Evolutionary conservation across 768 basidiomycete species (phyloP).

Genomic region (Coprinopsis marcescibilis): DNA sequence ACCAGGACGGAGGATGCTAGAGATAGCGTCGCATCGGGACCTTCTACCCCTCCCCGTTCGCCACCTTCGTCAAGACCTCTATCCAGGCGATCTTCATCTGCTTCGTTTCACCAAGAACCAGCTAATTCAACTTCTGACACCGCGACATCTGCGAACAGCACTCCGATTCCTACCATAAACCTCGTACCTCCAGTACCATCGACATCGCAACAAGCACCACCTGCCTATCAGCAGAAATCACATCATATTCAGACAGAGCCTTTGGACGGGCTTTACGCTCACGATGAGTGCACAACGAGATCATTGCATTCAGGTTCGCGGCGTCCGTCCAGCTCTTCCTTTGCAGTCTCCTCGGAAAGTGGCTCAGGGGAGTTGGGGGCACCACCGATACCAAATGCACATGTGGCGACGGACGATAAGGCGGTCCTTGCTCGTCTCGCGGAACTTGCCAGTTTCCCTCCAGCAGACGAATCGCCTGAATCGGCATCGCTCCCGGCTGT

Average conservation of each 20-base stretch:
- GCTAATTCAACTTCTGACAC: not conserved
- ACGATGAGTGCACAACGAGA: slow-evolving; percentile 11
- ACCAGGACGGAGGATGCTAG: slow-evolving; percentile 17
- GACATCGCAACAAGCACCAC: slow-evolving; percentile 23
- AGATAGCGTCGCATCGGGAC: slow-evolving; percentile 8
- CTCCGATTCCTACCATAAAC: slow-evolving; percentile 15
- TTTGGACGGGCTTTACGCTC: slow-evolving; percentile 13
- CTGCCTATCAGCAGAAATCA: slow-evolving; percentile 38
- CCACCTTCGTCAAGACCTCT: slow-evolving; percentile 16
- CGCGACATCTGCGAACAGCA: not conserved
- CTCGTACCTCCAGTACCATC: slow-evolving; percentile 13
- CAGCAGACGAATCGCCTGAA: slow-evolving; percentile 15
- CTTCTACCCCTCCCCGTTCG: slow-evolving; percentile 8
- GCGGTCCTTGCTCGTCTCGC: slow-evolving; percentile 46
- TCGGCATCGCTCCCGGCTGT: slow-evolving; percentile 19
- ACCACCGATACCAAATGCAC: slow-evolving; percentile 31
- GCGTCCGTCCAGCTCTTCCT: slow-evolving; percentile 20
- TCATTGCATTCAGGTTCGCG: slow-evolving; percentile 15
- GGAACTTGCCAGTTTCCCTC: slow-evolving; percentile 50
- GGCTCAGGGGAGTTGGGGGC: slow-evolving; percentile 6
- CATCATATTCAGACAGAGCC: slow-evolving; percentile 14
- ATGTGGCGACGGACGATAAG: slow-evolving; percentile 66
- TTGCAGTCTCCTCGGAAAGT: slow-evolving; percentile 6
- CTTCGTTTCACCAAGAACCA: slow-evolving; percentile 13
- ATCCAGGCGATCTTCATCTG: slow-evolving; percentile 29